These are phyloP conservation scores for Coemansia sp. DNA, from an alignment of 192 early-diverging fungal species.

Conservation along the genomic window DNA sequence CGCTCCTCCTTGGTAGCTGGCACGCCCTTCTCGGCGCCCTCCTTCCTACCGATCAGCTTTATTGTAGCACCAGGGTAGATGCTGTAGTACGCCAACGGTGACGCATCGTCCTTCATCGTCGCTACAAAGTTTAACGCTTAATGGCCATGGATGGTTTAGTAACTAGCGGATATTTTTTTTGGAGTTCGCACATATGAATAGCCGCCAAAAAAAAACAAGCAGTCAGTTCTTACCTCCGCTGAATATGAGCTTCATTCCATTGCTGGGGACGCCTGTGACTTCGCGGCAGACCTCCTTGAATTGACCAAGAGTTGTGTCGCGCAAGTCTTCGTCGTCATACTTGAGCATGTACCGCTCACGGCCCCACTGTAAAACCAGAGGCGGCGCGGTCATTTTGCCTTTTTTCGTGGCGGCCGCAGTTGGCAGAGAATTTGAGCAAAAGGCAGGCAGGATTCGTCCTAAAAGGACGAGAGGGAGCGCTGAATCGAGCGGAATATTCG, in stretches of 20 bases:
- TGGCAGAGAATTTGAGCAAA: conserved; percentile 11
- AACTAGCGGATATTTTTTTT: neutral
- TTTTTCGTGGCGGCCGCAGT: conserved; percentile 7
- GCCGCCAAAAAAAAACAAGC: neutral
- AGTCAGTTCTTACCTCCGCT: conserved; percentile 65
- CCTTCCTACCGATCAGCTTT: conserved; percentile 66
- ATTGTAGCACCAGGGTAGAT: conserved; percentile 73
- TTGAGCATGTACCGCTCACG: conserved; percentile 55
- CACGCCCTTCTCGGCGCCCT: conserved; percentile 34
- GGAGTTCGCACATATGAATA: neutral
- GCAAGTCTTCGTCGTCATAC: conserved; percentile 49
- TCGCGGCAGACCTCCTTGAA: conserved; percentile 74
- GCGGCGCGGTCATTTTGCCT: conserved; percentile 50
- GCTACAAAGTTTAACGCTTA: conserved; percentile 39
- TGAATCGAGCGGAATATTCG: conserved; percentile 39
- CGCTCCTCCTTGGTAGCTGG: conserved; percentile 48
- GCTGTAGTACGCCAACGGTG: conserved; percentile 69
- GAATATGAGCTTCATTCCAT: conserved; percentile 70
- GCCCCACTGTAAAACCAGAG: conserved; percentile 53
- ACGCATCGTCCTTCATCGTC: conserved; percentile 74
- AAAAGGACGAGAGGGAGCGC: conserved; percentile 37
- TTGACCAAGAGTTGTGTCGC: conserved; percentile 65
- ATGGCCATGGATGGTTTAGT: neutral
- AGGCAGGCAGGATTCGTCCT: conserved; percentile 32
- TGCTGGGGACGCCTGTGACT: conserved; percentile 74